Evolutionary conservation across 1,139 yeast species (phyloP).

Genomic region (Magnusiomyces magnusii): DNA sequence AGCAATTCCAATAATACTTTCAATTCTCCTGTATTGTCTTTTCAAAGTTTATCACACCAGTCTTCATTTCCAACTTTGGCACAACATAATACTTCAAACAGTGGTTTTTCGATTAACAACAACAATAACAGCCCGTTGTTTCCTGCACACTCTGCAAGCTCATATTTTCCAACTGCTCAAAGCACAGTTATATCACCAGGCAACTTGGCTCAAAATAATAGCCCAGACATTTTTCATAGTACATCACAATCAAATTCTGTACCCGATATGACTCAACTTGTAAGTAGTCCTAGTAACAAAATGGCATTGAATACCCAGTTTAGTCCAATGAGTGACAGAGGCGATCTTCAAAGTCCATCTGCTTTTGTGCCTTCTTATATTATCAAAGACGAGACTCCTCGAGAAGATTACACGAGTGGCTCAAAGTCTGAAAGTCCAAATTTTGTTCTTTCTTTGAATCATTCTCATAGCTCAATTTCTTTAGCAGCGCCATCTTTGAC

Average conservation of each 20-base stretch:
- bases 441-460: conserved; percentile 25
- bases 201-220: not conserved
- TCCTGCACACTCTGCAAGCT: not conserved
- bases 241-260: not conserved
- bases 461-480: conserved; percentile 30
- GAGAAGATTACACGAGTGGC: conserved; percentile 7
- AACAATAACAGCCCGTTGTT: not conserved
- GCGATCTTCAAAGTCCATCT: conserved; percentile 9
- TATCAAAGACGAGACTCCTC: conserved; percentile 3
- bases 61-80: not conserved
- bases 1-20: too few relatives aligned
- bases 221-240: not conserved
- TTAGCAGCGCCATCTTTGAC: conserved; percentile 24
- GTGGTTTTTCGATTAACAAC: not conserved
- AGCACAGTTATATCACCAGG: not conserved
- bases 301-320: not conserved
- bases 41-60: not conserved
- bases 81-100: not conserved
- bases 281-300: conserved; percentile 4
- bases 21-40: not conserved
- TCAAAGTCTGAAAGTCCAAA: not conserved
- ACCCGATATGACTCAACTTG: not conserved
- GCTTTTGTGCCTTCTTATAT: conserved; percentile 1
- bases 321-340: conserved; percentile 4
- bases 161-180: not conserved